Base-by-base conservation (phyloP, 2,329 filamentous ascomycete species). In the Ophiostoma pallidulum region DNA sequence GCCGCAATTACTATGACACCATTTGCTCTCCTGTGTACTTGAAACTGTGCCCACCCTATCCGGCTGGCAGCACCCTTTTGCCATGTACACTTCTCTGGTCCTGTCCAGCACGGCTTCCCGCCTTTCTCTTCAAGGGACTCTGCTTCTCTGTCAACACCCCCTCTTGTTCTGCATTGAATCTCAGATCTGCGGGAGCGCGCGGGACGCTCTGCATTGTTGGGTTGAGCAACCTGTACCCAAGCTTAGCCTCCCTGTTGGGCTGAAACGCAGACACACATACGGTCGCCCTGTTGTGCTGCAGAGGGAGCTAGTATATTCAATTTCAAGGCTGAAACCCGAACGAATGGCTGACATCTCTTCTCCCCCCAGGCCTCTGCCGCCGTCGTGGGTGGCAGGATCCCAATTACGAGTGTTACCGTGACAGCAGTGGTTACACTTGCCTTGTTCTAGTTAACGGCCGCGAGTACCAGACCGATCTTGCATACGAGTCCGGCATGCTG, bases 361-460 rank as follows among this genome's bases (percentile, higher is more conserved):
- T 66, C 69, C 64, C 53, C 50, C 60, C 65, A 97, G 91, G 89
- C 70, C 83, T 96, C 61, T 97, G 91, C 75, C 84, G 86, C 65
- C 88, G 91, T 59, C 88, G 91, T 66, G 86, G 88, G 67, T 97
- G 91, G 91, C 82, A 80, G 57, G 87, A 94, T 64, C 91, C 91
- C 60, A 75, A 80, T 63, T 97, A 94, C 74, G 84, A 92, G 68
- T 83, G 82, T 60, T 88, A 84, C 73, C 77, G 76, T 57, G 82
- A 81, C 59, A 69, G 74, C 55, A 78, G 73, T 58, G 90, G 90
- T 62, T 94, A 84, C 66, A 87, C 84, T 50, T 96, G 90, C 71
- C 82, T 89, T 50, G 91, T 95, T 49, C 78, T 92, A 54, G 91
- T 97, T 64, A 96, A 97, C 71, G 94, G 94, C 58, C 85, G 91